Conservation (phyloP, 306 rosid species). For the Aeschynomene evenia region DNA sequence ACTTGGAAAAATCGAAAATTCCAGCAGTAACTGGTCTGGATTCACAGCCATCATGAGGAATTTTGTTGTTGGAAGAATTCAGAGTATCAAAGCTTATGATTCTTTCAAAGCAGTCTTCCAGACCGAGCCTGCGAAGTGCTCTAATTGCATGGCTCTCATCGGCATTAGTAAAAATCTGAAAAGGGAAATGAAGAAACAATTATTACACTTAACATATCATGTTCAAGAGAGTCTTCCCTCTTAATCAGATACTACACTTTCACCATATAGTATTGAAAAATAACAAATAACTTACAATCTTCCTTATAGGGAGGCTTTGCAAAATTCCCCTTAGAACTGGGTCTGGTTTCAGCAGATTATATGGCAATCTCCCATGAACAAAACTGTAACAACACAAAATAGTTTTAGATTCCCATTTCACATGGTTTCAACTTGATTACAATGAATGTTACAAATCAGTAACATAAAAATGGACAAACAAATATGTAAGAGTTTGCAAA, state of each 20-base stretch:
- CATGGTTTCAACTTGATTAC: background rate
- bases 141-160: slow-evolving; percentile 57
- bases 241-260: background rate
- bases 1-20: slow-evolving; percentile 36
- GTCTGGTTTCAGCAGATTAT: slow-evolving; percentile 67
- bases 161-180: slow-evolving; percentile 71
- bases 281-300: slow-evolving; percentile 54
- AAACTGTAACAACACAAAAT: slow-evolving; percentile 42
- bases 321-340: slow-evolving; percentile 67
- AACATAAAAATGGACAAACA: background rate
- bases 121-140: slow-evolving; percentile 71
- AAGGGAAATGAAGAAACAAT: background rate
- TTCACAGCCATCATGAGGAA: slow-evolving; percentile 27
- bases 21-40: background rate
- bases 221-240: background rate
- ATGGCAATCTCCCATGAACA: slow-evolving; percentile 87
- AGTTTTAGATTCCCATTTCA: slow-evolving; percentile 14
- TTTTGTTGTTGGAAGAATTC: slow-evolving; percentile 38
- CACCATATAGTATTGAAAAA: background rate
- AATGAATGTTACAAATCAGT: slow-evolving; percentile 10
- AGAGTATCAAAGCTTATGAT: slow-evolving; percentile 81
- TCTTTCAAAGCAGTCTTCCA: slow-evolving; percentile 84
- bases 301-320: slow-evolving; percentile 72
- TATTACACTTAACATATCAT: background rate
- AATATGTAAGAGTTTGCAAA: background rate